Evolutionary conservation across 2,329 filamentous ascomycete species (phyloP), one percentile per base, ranked within the genome.

Genomic region (Endothia cerciana): DNA sequence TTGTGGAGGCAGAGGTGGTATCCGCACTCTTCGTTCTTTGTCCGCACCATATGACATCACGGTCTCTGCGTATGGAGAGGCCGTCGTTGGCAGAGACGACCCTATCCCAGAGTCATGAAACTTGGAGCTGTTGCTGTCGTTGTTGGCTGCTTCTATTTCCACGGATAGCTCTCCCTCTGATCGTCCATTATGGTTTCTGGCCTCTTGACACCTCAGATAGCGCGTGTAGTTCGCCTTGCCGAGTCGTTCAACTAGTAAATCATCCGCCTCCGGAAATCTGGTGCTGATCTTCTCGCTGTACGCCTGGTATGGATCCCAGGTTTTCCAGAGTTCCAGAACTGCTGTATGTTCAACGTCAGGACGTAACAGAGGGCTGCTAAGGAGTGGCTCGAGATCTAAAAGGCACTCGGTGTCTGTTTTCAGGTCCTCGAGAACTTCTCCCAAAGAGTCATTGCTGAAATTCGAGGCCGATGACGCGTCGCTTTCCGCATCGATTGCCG

Each of bases 41-140:
- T 53, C 60, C 13, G 38, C 40, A 2, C 64, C 60, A 28, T 65
- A 65, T 3, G 64, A 65, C 64, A 65, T 65, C 4, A 60, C 53
- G 15, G 60, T 65, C 30, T 65, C 60, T 28, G 64, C 64, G 30
- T 65, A 65, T 1, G 59, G 33, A n/a, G 60, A 56, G 1, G 36
- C 25, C 17, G 25, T 36, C 15, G 60, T 47, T 10, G 22, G 49
- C 1, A 63, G 22, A 19, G 64, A 65, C 3, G 51, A 62, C 13
- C 60, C 64, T 15, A 60, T 53, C 4, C 60, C 60, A 41, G 64
- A 63, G 28, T 65, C 60, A 6, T 63, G 51, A 15, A 60, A 63
- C 4, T 59, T 65, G 6, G 64, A 59, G 60, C 60, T 63, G 2
- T 53, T 53, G 43, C 1, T 22, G 8, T 65, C 64, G 1, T 4